phyloP scores from a whole-genome alignment of 306 rosid species.

The Comarum palustre region DNA sequence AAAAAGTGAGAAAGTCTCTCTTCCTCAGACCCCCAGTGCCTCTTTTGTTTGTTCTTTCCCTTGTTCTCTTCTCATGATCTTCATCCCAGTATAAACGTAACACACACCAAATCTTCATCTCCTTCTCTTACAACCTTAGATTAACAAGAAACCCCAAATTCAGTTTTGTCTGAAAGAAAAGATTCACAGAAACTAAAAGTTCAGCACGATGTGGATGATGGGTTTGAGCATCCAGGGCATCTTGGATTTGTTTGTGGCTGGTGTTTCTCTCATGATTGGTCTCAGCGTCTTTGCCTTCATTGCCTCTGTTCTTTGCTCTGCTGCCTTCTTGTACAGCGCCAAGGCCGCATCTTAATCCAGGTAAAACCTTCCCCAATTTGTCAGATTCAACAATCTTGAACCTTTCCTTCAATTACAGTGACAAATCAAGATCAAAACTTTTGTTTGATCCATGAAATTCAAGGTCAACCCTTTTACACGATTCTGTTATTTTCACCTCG shows the following conservation, averaged over 20 bases:
- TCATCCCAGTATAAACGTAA: not conserved
- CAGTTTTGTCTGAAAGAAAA: not conserved
- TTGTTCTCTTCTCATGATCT: not conserved
- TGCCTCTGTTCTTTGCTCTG: conserved; percentile 63
- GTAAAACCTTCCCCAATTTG: not conserved
- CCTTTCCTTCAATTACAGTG: not conserved
- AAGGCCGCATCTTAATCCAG: conserved; percentile 38
- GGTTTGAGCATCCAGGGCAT: conserved; percentile 52
- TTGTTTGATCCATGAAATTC: not conserved
- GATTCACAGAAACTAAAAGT: not conserved
- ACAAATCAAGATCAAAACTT: not conserved
- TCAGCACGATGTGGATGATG: conserved; percentile 20
- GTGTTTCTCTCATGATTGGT: conserved; percentile 56
- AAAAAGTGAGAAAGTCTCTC: not conserved
- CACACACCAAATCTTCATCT: not conserved
- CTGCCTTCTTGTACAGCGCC: conserved; percentile 61
- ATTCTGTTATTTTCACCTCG: not conserved
- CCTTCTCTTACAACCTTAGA: not conserved
- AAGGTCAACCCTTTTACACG: not conserved
- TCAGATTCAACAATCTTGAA: not conserved
- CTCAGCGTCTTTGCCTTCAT: conserved; percentile 52
- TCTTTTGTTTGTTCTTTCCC: not conserved
- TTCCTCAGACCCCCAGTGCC: not conserved
- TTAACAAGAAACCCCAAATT: not conserved
- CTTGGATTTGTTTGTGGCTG: conserved; percentile 69